Conservation (phyloP, 768 basidiomycete genomes). For the Mycena olivaceomarginata region DNA sequence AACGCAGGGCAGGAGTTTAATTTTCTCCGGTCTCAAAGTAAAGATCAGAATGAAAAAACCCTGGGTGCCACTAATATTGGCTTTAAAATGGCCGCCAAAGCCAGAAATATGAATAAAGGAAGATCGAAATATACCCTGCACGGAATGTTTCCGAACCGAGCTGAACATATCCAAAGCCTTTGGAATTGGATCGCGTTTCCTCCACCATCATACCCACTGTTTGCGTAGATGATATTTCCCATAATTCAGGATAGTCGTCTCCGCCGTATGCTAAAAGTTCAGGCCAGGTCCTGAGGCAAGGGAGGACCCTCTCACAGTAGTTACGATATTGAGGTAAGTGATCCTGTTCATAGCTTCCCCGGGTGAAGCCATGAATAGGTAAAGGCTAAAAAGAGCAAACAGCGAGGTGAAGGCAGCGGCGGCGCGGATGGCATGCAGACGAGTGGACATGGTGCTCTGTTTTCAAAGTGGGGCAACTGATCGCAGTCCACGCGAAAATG, state of each 20-base stretch:
- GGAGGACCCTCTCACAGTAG: background rate
- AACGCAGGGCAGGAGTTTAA: no score
- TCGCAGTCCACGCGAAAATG: no score
- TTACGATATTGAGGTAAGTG: no score
- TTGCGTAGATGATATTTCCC: conserved; percentile 42
- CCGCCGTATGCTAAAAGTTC: conserved; percentile 52
- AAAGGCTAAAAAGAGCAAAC: background rate
- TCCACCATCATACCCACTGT: conserved; percentile 50
- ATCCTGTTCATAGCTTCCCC: no score
- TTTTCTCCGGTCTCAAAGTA: no score
- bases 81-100: no score
- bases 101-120: conserved; percentile 30
- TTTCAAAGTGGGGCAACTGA: no score
- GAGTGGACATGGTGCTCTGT: no score
- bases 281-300: background rate
- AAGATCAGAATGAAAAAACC: no score
- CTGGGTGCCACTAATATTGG: no score
- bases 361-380: background rate
- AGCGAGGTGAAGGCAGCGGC: background rate
- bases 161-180: conserved; percentile 55
- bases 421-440: no score
- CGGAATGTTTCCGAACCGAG: conserved; percentile 52
- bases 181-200: conserved; percentile 51
- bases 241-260: conserved; percentile 53
- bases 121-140: conserved; percentile 54